A percentile compares a stretch with the other conserved stretches of the same genome.
Evolutionary conservation across 768 basidiomycete species (phyloP).

Genomic region (Pleurotus djamor): DNA sequence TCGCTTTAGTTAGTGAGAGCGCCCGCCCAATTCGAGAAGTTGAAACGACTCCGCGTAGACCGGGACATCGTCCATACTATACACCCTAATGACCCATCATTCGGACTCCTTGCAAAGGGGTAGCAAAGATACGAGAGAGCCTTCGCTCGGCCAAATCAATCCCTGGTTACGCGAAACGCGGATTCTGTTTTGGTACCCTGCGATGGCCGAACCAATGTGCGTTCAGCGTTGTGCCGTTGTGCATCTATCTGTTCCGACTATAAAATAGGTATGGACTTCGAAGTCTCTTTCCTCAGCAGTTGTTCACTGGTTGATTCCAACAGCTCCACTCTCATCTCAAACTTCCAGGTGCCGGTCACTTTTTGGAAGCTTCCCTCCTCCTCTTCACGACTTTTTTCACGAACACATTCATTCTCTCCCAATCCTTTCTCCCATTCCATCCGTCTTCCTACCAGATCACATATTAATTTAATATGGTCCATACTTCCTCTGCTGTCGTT

Average conservation of each 20-base stretch:
- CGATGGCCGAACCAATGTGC: background rate
- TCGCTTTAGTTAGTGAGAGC: too few species aligned
- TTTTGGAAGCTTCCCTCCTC: background rate
- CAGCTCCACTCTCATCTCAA: background rate
- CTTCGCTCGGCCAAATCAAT: background rate
- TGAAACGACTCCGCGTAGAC: too few species aligned
- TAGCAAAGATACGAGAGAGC: background rate
- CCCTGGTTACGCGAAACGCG: background rate
- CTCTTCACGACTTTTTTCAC: constrained; percentile 9
- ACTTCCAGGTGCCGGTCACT: constrained; percentile 6
- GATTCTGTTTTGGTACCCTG: background rate
- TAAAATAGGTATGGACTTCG: background rate
- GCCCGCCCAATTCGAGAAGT: too few species aligned
- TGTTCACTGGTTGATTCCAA: constrained; percentile 7
- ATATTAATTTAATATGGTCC: constrained; percentile 23
- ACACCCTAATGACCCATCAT: background rate
- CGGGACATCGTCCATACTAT: too few species aligned
- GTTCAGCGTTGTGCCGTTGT: background rate
- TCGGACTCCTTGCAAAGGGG: background rate
- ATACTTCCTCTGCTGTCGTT: constrained; percentile 26
- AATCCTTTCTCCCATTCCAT: background rate
- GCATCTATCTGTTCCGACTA: background rate
- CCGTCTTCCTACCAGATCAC: constrained; percentile 3
- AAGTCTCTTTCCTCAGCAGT: background rate
- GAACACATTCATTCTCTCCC: constrained; percentile 6